These are phyloP conservation scores for Pythium utonaiense DNA, from an alignment of 352 stramenopile species.

Conservation along the genomic window DNA sequence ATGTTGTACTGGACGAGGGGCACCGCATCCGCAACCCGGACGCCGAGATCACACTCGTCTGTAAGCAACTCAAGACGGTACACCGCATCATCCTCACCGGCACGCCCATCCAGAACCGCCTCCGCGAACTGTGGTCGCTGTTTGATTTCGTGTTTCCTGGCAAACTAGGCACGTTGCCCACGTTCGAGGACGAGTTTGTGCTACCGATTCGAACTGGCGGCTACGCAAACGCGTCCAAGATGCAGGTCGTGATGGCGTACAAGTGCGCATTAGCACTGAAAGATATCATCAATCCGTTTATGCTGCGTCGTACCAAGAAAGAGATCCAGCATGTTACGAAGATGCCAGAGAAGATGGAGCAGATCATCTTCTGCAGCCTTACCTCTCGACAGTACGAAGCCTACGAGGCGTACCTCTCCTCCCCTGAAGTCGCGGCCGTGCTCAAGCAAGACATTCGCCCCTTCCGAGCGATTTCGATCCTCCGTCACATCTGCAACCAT, in stretches of 20 bases:
- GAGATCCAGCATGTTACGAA: slow-evolving; percentile 89
- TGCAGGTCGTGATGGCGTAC: slow-evolving; percentile 97
- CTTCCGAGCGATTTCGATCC: slow-evolving; percentile 91
- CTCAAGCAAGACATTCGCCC: slow-evolving; percentile 76
- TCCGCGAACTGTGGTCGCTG: slow-evolving; percentile 97
- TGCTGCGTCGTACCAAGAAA: slow-evolving; percentile 95
- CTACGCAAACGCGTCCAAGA: slow-evolving; percentile 90
- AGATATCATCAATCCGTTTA: slow-evolving; percentile 96
- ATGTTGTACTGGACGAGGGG: slow-evolving; percentile 98
- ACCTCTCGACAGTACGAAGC: slow-evolving; percentile 83
- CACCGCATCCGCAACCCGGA: slow-evolving; percentile 99
- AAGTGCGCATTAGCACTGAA: slow-evolving; percentile 95
- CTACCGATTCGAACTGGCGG: slow-evolving; percentile 94
- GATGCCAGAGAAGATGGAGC: slow-evolving; percentile 97
- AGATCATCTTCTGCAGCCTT: slow-evolving; percentile 97
- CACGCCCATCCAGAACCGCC: slow-evolving; percentile 92
- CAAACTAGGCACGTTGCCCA: slow-evolving; percentile 94
- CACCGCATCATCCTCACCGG: slow-evolving; percentile 92
- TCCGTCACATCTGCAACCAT: slow-evolving; percentile 99
- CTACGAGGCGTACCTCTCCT: slow-evolving; percentile 92
- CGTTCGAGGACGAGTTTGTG: slow-evolving; percentile 98
- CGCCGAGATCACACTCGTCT: slow-evolving; percentile 94
- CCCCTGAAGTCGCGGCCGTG: slow-evolving; percentile 91
- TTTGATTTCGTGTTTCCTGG: slow-evolving; percentile 99
- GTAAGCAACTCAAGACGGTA: slow-evolving; percentile 89